These are phyloP conservation scores for Daldinia concentrica DNA, from an alignment of 495 filamentous ascomycete species.

Conservation along the genomic window DNA sequence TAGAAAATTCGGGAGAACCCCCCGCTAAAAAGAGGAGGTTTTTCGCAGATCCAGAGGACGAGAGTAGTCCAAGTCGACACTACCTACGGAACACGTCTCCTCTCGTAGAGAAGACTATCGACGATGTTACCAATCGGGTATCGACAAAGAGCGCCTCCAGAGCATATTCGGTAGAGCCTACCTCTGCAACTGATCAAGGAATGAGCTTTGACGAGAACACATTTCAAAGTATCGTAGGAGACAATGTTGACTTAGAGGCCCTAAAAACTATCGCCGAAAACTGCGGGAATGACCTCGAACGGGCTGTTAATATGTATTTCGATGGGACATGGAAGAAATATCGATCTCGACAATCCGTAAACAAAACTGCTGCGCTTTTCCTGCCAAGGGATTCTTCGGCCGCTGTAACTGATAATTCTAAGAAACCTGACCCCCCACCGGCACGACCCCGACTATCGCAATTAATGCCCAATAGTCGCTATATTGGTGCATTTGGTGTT, in stretches of 20 bases:
- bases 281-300: constrained; percentile 70
- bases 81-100: constrained; percentile 27
- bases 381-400: constrained; percentile 6
- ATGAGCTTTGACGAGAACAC: constrained; percentile 70
- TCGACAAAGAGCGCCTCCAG: neutral
- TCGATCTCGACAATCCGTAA: constrained; percentile 15
- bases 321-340: constrained; percentile 88
- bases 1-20: constrained; percentile 63
- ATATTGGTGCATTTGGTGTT: constrained; percentile 91
- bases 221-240: constrained; percentile 77
- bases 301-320: constrained; percentile 85
- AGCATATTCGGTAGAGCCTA: neutral
- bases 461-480: constrained; percentile 71
- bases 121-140: constrained; percentile 17
- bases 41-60: constrained; percentile 69
- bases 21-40: constrained; percentile 85
- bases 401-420: constrained; percentile 15
- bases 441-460: constrained; percentile 17
- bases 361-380: constrained; percentile 20
- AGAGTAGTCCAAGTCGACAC: constrained; percentile 16
- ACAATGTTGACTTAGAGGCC: constrained; percentile 62
- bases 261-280: constrained; percentile 63
- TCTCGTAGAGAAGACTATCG: constrained; percentile 36
- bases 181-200: constrained; percentile 16
- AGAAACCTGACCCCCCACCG: constrained; percentile 10